Evolutionary conservation across 1,139 yeast genomes (phyloP).

Genomic region (Taiozyma onychis): DNA sequence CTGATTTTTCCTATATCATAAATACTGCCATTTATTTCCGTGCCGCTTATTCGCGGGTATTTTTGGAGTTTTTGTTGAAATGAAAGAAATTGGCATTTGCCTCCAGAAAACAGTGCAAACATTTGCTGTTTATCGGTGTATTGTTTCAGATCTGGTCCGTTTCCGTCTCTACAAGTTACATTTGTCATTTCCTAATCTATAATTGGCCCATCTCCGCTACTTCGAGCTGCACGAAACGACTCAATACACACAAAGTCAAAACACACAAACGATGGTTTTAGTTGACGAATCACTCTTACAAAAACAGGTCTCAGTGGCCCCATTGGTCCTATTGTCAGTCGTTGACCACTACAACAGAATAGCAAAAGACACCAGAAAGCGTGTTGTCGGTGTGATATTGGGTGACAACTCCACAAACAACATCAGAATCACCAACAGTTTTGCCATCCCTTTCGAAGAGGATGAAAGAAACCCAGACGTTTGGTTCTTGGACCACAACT

Average conservation of each 20-base stretch:
- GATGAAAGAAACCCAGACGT: constrained; percentile 90
- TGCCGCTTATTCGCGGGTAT: constrained; percentile 1
- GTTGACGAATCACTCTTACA: constrained; percentile 27
- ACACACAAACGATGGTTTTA: constrained; percentile 6
- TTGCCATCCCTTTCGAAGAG: constrained; percentile 94
- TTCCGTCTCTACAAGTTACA: not conserved
- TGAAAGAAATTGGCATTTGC: not conserved
- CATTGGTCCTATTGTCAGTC: constrained; percentile 86
- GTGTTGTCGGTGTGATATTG: constrained; percentile 90
- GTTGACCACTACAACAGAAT: constrained; percentile 93
- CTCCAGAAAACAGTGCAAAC: not conserved
- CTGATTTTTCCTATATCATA: not conserved
- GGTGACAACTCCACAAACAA: constrained; percentile 66
- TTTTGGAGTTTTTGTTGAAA: not conserved
- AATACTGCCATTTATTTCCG: not conserved
- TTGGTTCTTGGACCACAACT: constrained; percentile 97
- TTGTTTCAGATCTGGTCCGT: not conserved
- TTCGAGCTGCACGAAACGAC: not conserved
- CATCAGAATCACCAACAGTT: constrained; percentile 67
- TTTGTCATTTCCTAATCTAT: not conserved
- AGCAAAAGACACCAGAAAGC: constrained; percentile 62
- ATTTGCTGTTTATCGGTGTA: not conserved
- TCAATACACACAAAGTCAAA: not conserved
- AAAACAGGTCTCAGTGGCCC: constrained; percentile 86
- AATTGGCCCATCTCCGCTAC: not conserved